These are phyloP conservation scores for Fusarium sp. DNA, from an alignment of 2,329 filamentous ascomycete genomes.

Conservation along the genomic window DNA sequence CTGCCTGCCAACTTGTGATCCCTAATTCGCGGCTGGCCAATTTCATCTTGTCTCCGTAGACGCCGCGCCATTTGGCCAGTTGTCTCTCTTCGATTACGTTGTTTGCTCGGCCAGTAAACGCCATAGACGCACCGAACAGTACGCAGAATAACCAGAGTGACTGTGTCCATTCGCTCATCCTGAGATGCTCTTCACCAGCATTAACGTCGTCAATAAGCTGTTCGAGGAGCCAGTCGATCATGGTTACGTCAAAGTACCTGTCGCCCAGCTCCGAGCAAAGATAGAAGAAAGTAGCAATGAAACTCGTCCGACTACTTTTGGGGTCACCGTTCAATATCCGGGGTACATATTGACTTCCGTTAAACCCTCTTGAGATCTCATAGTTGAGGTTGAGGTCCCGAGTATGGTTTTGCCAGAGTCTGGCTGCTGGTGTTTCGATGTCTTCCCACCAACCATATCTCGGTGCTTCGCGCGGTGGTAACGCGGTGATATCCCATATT, in stretches of 20 bases:
- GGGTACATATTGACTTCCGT: constrained; percentile 51
- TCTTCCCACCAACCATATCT: constrained; percentile 56
- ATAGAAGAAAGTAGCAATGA: constrained; percentile 63
- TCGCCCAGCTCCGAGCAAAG: constrained; percentile 61
- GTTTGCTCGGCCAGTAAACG: constrained; percentile 54
- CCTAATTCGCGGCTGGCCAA: constrained; percentile 56
- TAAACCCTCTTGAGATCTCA: constrained; percentile 54
- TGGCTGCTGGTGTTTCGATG: constrained; percentile 53
- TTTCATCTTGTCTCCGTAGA: constrained; percentile 59
- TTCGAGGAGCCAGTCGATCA: constrained; percentile 61
- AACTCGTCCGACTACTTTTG: constrained; percentile 59
- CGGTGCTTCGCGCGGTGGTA: constrained; percentile 54
- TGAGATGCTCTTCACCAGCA: constrained; percentile 57
- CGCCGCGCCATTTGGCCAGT: constrained; percentile 54
- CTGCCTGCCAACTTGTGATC: constrained; percentile 56
- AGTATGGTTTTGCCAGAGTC: constrained; percentile 55
- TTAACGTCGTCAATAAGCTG: constrained; percentile 61
- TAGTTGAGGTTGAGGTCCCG: constrained; percentile 54
- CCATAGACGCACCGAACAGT: constrained; percentile 60
- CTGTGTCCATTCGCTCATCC: constrained; percentile 58
- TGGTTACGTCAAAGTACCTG: constrained; percentile 57
- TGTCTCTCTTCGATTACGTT: constrained; percentile 55
- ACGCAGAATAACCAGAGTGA: constrained; percentile 62
- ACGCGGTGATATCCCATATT: constrained; percentile 56
- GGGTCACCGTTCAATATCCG: constrained; percentile 54